phyloP scores from a whole-genome alignment of 2,329 filamentous ascomycete genomes.

The Emergomyces pasteurianus region DNA sequence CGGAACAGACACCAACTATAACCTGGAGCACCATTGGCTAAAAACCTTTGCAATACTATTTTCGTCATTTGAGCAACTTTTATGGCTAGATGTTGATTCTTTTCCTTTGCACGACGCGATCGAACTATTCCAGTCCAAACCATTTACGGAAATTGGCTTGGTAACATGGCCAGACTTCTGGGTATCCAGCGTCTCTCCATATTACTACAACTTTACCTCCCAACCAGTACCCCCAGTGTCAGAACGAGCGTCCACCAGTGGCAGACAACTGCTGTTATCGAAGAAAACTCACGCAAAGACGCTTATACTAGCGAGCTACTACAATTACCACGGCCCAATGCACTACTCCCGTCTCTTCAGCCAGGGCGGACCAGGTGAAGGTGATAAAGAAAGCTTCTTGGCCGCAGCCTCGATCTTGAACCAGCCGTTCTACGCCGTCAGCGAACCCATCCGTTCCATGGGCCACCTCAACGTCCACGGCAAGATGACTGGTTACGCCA shows the following conservation, averaged over 20 bases:
- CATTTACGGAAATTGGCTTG: slow-evolving; percentile 31
- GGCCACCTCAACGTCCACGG: slow-evolving; percentile 17
- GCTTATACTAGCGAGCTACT: slow-evolving; percentile 37
- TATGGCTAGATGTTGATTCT: slow-evolving; percentile 39
- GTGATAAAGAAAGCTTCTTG: slow-evolving; percentile 42
- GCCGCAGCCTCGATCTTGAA: slow-evolving; percentile 31
- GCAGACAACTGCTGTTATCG: slow-evolving; percentile 35
- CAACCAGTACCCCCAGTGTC: slow-evolving; percentile 15
- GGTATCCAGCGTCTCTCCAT: slow-evolving; percentile 26
- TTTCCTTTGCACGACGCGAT: slow-evolving; percentile 35
- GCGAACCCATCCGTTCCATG: slow-evolving; percentile 23
- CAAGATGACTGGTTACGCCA: slow-evolving; percentile 25
- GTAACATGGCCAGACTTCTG: slow-evolving; percentile 40
- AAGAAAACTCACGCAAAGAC: slow-evolving; percentile 31
- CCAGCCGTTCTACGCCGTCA: slow-evolving; percentile 32
- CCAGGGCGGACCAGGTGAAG: slow-evolving; percentile 37
- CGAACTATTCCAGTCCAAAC: slow-evolving; percentile 28
- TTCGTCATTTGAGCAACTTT: slow-evolving; percentile 38
- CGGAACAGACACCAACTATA: slow-evolving; percentile 14
- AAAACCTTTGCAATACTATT: slow-evolving; percentile 40
- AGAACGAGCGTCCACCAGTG: slow-evolving; percentile 25
- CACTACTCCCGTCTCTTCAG: slow-evolving; percentile 36
- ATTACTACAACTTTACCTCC: slow-evolving; percentile 29
- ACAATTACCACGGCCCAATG: slow-evolving; percentile 37
- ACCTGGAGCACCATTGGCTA: slow-evolving; percentile 31